Evolutionary conservation across 805 yeast species (phyloP), one percentile per base, ranked within the genome.

Genomic region (Candida chilensis): DNA sequence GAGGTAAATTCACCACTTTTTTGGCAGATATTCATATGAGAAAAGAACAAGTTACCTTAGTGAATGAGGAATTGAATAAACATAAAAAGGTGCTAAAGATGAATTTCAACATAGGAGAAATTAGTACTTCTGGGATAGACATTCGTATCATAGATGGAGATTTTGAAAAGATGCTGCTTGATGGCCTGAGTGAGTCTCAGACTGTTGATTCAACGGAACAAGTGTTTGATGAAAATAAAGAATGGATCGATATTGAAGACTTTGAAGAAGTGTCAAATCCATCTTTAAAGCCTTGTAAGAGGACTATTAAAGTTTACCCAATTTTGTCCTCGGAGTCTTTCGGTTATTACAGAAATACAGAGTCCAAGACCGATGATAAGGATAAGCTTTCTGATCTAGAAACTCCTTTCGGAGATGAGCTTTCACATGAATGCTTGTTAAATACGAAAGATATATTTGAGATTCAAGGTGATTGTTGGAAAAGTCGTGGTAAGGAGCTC

Each of bases 41-140:
- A 20, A 62, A 58, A 30, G 67, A 62, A 33, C 54, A 56, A 10
- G 38, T 52, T 11, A 39, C 52, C 3, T 42, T 47, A 17, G 42
- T 52, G 4, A 51, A 57, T 29, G 63, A 60, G 27, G 58, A 48
- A 5, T 32, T 52, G 13, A 38, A 54, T 1, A 41, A 44, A 16
- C 50, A 47, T 27, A 47, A 48, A 27, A 49, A 51, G 30, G 47
- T 57, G 5, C 52, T 50, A 52, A 62, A 60, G 38, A 63, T 63
- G 69, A 53, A 46, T 30, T 56, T 63, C 40, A 53, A 60, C 38
- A 34, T 59, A n/a, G 68, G 65, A 2, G 66, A 61, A 35, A 58
- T 61, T 10, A 56, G 51, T 18, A 40, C 62, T 20, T 36, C 49
- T 2, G 57, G 55, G 9, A 60, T 63, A 27, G 69, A 63, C 37